Percentiles rank a stretch among this genome's conserved stretches.
These are phyloP conservation scores for Ochetophila trinervis DNA, from an alignment of 306 rosid genomes.

Conservation along the genomic window DNA sequence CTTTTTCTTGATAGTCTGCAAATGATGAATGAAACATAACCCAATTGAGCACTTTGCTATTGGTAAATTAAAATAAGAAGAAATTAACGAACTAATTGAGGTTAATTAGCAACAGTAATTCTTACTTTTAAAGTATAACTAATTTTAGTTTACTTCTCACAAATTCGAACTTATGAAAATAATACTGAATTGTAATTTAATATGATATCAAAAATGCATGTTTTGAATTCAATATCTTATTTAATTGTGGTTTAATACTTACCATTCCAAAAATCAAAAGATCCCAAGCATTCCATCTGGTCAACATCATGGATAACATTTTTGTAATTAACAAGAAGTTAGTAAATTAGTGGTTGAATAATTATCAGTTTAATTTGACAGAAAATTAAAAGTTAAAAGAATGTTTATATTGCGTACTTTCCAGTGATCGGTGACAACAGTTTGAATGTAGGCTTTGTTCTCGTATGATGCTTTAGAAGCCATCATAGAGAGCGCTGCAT, in stretches of 20 bases:
- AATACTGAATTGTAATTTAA: too few relatives aligned
- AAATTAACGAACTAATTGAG: neutral
- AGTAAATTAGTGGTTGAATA: neutral
- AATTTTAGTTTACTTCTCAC: too few relatives aligned
- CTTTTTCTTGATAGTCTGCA: slow-evolving; percentile 53
- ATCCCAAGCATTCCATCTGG: slow-evolving; percentile 68
- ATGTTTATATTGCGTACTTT: slow-evolving; percentile 30
- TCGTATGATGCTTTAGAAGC: slow-evolving; percentile 66
- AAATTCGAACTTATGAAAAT: too few relatives aligned
- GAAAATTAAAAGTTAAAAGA: too few relatives aligned
- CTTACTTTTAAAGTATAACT: too few relatives aligned
- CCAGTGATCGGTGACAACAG: slow-evolving; percentile 42
- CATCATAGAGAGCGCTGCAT: slow-evolving; percentile 50
- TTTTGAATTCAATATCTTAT: too few relatives aligned
- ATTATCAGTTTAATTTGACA: too few relatives aligned
- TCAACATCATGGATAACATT: neutral
- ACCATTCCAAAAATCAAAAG: slow-evolving; percentile 72
- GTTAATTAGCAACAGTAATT: too few relatives aligned
- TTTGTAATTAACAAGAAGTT: too few relatives aligned
- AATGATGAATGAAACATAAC: neutral
- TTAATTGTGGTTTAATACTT: slow-evolving; percentile 21
- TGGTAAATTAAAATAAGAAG: neutral
- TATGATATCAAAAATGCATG: too few relatives aligned
- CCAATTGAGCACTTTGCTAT: too few relatives aligned
- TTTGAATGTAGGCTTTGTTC: slow-evolving; percentile 42